Evolutionary conservation across 768 basidiomycete genomes (phyloP).

Genomic region (Phylloporus arenicola): DNA sequence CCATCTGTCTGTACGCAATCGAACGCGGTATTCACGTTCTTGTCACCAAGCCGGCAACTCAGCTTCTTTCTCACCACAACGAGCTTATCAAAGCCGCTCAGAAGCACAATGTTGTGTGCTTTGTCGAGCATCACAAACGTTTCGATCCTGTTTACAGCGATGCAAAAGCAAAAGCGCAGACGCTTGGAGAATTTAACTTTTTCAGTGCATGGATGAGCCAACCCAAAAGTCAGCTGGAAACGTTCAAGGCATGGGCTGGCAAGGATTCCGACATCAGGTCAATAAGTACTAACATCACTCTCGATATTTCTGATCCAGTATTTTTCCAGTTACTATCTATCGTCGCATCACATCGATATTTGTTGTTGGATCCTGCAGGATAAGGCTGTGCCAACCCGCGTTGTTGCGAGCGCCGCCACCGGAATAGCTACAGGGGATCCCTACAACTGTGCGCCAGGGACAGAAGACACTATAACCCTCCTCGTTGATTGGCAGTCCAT

Average conservation of each 20-base stretch:
- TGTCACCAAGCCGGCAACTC: constrained; percentile 89
- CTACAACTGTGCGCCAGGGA: constrained; percentile 78
- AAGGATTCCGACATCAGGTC: constrained; percentile 90
- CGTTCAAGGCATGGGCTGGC: constrained; percentile 93
- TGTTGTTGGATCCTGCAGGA: constrained; percentile 82
- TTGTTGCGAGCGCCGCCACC: constrained; percentile 85
- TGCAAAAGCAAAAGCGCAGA: constrained; percentile 69
- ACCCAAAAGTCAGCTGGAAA: constrained; percentile 90
- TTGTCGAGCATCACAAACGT: constrained; percentile 93
- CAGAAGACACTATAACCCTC: constrained; percentile 93
- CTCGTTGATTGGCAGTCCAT: constrained; percentile 91
- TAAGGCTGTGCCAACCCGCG: constrained; percentile 71
- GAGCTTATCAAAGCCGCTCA: constrained; percentile 70
- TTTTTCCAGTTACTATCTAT: constrained; percentile 77
- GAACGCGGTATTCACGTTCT: constrained; percentile 83
- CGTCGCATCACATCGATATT: constrained; percentile 91
- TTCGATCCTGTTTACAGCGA: constrained; percentile 93
- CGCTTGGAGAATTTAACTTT: constrained; percentile 89
- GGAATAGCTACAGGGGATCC: constrained; percentile 89
- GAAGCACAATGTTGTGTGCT: constrained; percentile 78
- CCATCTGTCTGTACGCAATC: constrained; percentile 82
- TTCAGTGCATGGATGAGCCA: constrained; percentile 98
- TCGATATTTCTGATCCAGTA: neutral
- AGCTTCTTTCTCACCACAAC: constrained; percentile 78
- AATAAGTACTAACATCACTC: constrained; percentile 1